Conservation (phyloP, 176 grass and related monocot species). For the Oryza meyeriana region DNA sequence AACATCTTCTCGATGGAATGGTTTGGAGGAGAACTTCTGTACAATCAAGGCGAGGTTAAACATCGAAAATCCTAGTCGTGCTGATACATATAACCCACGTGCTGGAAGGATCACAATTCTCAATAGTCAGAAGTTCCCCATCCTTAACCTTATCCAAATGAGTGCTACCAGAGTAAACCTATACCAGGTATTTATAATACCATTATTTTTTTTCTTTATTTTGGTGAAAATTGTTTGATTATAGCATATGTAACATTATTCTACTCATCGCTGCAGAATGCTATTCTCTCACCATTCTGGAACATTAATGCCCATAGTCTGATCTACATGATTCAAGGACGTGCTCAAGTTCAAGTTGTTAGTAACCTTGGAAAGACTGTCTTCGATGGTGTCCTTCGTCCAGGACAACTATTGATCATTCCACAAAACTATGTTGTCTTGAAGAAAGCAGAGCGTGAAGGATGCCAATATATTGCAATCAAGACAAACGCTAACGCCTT, state of each 20-base stretch:
- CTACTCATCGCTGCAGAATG: neutral
- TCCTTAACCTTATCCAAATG: neutral
- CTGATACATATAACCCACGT: neutral
- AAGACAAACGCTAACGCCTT: neutral
- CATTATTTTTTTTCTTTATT: neutral
- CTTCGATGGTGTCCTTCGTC: neutral
- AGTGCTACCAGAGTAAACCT: constrained; percentile 1
- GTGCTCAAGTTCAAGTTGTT: neutral
- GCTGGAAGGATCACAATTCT: neutral
- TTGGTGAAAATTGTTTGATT: neutral
- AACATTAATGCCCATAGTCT: neutral
- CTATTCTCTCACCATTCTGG: neutral
- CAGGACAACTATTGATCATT: neutral
- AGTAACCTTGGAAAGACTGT: neutral
- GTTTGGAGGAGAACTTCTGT: neutral
- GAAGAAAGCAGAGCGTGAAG: neutral
- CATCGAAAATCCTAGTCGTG: neutral
- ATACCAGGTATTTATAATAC: neutral
- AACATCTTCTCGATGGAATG: neutral
- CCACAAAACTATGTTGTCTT: neutral
- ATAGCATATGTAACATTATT: neutral
- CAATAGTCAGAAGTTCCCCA: neutral
- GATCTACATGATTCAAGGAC: neutral
- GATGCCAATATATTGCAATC: neutral
- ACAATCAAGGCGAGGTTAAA: neutral